Conservation (phyloP, 2,329 filamentous ascomycete species). For the Verticillium klebahnii region DNA sequence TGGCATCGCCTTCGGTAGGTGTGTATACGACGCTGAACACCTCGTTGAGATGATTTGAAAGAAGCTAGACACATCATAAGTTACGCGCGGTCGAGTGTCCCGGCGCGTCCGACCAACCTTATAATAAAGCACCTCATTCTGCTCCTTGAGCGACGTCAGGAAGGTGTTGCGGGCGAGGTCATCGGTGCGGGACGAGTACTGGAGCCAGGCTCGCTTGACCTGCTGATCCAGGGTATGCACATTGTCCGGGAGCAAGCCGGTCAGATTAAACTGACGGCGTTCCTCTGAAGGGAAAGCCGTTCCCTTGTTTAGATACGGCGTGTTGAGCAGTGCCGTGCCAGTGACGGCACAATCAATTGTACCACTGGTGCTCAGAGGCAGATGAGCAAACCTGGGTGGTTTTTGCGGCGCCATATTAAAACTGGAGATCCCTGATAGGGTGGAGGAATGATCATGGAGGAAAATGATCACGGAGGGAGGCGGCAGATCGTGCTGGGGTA, state of each 20-base stretch:
- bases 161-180: constrained; percentile 83
- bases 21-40: constrained; percentile 93
- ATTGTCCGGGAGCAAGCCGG: constrained; percentile 67
- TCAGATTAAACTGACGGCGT: constrained; percentile 63
- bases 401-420: background rate
- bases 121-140: constrained; percentile 81
- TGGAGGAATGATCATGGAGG: background rate
- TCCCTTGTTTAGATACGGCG: constrained; percentile 66
- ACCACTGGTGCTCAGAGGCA: constrained; percentile 29
- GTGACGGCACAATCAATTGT: constrained; percentile 30
- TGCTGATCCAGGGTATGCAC: constrained; percentile 75
- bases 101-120: constrained; percentile 40
- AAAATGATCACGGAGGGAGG: too few relatives aligned
- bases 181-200: constrained; percentile 60
- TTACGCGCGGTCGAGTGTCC: background rate
- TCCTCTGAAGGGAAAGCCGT: constrained; percentile 71
- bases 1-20: constrained; percentile 84
- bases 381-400: constrained; percentile 21
- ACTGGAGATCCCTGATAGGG: background rate
- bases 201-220: constrained; percentile 70
- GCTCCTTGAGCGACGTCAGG: constrained; percentile 77
- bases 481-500: too few relatives aligned
- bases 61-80: constrained; percentile 41
- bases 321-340: constrained; percentile 29
- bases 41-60: constrained; percentile 74